Percentiles rank a stretch among this genome's conserved stretches.
These are phyloP conservation scores for Fusarium circinatum DNA, from an alignment of 2,329 filamentous ascomycete genomes.

Conservation along the genomic window DNA sequence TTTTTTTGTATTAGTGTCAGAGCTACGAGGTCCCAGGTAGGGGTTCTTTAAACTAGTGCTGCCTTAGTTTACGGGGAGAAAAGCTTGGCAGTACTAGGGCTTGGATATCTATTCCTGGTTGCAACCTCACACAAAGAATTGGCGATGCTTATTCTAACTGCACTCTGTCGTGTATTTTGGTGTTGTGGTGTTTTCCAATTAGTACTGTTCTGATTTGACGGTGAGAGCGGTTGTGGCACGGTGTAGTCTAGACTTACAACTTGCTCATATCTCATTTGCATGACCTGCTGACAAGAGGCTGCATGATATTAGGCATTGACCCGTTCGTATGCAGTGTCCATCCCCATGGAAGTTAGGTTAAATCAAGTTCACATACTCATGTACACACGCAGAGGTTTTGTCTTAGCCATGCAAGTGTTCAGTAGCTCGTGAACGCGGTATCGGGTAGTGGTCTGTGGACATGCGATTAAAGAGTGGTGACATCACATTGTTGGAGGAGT, in stretches of 20 bases:
- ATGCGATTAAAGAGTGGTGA: conserved; percentile 12
- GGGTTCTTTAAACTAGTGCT: conserved; percentile 26
- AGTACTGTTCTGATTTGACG: background rate
- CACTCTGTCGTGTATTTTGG: background rate
- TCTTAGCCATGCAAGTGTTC: conserved; percentile 5
- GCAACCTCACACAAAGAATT: conserved; percentile 3
- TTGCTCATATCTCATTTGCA: conserved; percentile 15
- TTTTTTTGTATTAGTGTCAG: conserved; percentile 13
- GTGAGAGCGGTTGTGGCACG: background rate
- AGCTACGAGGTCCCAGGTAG: conserved; percentile 13
- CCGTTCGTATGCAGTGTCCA: background rate
- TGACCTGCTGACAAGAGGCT: background rate
- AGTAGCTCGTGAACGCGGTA: background rate
- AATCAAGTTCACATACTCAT: background rate
- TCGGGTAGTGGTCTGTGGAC: background rate
- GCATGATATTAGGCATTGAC: background rate
- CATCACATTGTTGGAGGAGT: background rate
- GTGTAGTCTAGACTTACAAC: conserved; percentile 12
- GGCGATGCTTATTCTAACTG: background rate
- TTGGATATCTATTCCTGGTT: conserved; percentile 14
- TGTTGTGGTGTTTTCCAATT: background rate
- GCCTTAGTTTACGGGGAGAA: conserved; percentile 29
- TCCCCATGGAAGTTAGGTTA: background rate
- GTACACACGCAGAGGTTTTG: conserved; percentile 2
- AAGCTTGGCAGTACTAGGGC: conserved; percentile 39